These are phyloP conservation scores for Quercus variabilis DNA, from an alignment of 306 rosid genomes.

Conservation along the genomic window DNA sequence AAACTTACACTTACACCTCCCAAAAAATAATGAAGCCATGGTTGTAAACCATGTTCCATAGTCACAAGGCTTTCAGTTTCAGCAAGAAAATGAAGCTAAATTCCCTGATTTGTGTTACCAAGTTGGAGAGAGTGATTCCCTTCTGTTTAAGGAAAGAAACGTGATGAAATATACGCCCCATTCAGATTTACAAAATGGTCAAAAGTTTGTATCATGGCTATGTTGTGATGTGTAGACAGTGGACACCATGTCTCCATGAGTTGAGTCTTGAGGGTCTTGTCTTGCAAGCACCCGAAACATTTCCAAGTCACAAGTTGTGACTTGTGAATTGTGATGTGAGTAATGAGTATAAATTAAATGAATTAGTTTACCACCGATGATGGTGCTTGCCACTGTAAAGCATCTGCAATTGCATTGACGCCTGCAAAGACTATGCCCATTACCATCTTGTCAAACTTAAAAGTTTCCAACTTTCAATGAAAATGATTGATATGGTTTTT, in stretches of 20 bases:
- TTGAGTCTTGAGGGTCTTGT: not conserved
- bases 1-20: too few relatives aligned
- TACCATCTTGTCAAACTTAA: not conserved
- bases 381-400: slow-evolving; percentile 10
- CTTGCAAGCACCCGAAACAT: not conserved
- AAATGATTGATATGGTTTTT: too few relatives aligned
- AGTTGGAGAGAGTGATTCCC: too few relatives aligned
- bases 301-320: not conserved
- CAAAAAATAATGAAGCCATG: too few relatives aligned
- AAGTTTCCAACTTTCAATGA: too few relatives aligned
- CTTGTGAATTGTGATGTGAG: too few relatives aligned
- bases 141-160: not conserved
- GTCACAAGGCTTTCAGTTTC: too few relatives aligned
- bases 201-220: not conserved
- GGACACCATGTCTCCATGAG: not conserved
- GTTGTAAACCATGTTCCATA: too few relatives aligned
- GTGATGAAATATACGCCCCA: not conserved
- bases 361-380: not conserved
- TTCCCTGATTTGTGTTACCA: too few relatives aligned
- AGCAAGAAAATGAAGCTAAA: too few relatives aligned
- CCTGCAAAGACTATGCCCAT: not conserved
- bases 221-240: not conserved
- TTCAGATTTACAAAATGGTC: not conserved
- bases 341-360: too few relatives aligned
- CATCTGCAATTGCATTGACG: not conserved